phyloP scores from a whole-genome alignment of 2,329 filamentous ascomycete genomes.

The Phialocephala subalpina region DNA sequence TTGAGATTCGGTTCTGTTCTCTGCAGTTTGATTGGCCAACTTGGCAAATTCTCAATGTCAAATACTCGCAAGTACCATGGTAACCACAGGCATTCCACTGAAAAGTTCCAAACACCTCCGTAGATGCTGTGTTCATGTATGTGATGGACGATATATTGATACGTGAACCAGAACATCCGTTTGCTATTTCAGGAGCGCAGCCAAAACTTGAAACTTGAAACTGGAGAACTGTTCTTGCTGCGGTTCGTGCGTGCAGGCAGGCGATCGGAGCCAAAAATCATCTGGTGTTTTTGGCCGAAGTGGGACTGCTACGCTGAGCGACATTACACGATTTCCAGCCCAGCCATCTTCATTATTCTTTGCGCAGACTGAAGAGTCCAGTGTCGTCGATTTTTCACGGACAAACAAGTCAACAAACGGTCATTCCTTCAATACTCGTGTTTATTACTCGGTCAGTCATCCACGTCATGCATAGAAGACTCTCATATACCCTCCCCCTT shows the following conservation, averaged over 20 bases:
- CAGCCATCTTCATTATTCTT: no score
- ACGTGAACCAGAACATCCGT: conserved; percentile 1
- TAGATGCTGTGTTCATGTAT: background rate
- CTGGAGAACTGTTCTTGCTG: background rate
- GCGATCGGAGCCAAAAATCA: background rate
- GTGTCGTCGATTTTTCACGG: no score
- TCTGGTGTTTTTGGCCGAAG: background rate
- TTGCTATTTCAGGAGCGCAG: background rate
- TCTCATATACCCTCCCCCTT: conserved; percentile 6
- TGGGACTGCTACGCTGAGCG: no score
- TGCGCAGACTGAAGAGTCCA: no score
- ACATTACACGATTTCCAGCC: no score
- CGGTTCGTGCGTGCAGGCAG: background rate
- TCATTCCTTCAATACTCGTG: conserved; percentile 15
- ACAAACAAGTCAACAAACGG: background rate
- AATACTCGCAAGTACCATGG: background rate
- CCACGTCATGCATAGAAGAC: conserved; percentile 7
- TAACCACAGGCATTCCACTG: background rate
- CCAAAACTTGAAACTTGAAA: background rate
- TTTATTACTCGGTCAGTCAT: conserved; percentile 27
- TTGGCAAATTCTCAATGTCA: conserved; percentile 12
- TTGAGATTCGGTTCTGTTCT: conserved; percentile 18
- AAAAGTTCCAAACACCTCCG: background rate
- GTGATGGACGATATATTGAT: background rate
- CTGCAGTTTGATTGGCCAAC: conserved; percentile 25